Evolutionary conservation across 129 eudicot genomes (phyloP).

Genomic region (Silybum marianum): DNA sequence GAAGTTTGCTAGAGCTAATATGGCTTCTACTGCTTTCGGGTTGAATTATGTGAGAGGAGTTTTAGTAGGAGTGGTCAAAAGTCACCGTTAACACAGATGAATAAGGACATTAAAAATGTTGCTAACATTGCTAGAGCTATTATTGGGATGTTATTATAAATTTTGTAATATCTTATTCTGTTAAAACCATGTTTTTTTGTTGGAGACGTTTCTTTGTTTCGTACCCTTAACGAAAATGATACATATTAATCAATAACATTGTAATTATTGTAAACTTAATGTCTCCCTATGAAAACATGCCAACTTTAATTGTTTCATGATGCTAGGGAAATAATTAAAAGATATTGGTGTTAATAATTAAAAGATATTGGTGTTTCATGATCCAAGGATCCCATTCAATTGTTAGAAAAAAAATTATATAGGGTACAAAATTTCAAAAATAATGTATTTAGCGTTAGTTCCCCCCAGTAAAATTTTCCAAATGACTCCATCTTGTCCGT

Average conservation of each 20-base stretch:
- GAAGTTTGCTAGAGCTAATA: constrained; percentile 55
- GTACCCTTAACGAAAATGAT: neutral
- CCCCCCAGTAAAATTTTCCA: too few species aligned
- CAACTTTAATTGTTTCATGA: too few species aligned
- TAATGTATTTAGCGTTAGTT: too few species aligned
- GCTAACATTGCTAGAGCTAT: constrained; percentile 52
- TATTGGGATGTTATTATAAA: constrained; percentile 43
- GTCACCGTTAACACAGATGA: constrained; percentile 36
- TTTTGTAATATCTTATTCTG: neutral
- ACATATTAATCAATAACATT: neutral
- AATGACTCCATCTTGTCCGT: too few species aligned
- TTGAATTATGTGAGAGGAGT: constrained; percentile 42
- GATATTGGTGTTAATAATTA: too few species aligned
- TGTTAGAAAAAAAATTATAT: too few species aligned
- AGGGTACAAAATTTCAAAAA: neutral
- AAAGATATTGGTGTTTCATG: too few species aligned
- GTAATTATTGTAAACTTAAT: neutral
- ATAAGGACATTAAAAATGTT: constrained; percentile 36
- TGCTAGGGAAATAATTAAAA: neutral
- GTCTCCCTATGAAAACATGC: neutral
- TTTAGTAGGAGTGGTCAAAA: constrained; percentile 29
- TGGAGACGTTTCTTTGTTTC: neutral
- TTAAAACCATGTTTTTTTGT: neutral
- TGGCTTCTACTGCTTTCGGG: constrained; percentile 54
- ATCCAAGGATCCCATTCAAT: too few species aligned